A percentile compares a stretch with the other conserved stretches of the same genome.
Evolutionary conservation across 139 green algal species (phyloP).

Genomic region (Pleodorina starrii): DNA sequence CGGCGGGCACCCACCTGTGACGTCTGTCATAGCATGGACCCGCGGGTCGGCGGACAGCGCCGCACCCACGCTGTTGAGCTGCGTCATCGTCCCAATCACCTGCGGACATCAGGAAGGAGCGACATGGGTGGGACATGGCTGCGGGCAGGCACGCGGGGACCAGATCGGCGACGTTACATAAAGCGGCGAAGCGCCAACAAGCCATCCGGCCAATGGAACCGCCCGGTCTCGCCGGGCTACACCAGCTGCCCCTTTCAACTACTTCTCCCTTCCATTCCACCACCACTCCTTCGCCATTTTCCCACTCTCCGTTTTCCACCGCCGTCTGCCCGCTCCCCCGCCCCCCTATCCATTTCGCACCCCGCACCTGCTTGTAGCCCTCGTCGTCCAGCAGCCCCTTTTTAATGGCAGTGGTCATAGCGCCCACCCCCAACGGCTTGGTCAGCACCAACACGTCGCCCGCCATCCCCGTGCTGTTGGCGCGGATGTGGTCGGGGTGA

Average conservation of each 20-base stretch:
- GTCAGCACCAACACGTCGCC: slow-evolving; percentile 57
- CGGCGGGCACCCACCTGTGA: slow-evolving; percentile 49
- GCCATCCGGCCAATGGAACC: too few species aligned
- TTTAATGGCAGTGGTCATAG: slow-evolving; percentile 61
- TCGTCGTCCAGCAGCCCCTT: slow-evolving; percentile 55
- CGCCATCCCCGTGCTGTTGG: slow-evolving; percentile 53
- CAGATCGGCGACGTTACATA: too few species aligned
- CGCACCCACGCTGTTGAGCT: slow-evolving; percentile 55
- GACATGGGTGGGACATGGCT: too few species aligned
- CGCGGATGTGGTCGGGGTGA: slow-evolving; percentile 34
- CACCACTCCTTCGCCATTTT: too few species aligned
- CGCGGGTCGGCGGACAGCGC: not conserved
- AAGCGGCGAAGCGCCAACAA: too few species aligned
- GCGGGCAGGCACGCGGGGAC: too few species aligned
- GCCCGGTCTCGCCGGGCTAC: too few species aligned
- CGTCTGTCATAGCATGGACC: slow-evolving; percentile 63
- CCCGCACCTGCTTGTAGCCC: slow-evolving; percentile 49
- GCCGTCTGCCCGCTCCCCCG: too few species aligned
- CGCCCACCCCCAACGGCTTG: slow-evolving; percentile 63
- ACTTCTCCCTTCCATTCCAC: too few species aligned
- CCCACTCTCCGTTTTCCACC: too few species aligned
- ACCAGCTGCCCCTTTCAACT: too few species aligned
- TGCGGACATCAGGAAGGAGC: not conserved
- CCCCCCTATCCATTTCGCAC: too few species aligned
- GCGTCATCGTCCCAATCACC: slow-evolving; percentile 56